Base-by-base conservation (phyloP, 495 filamentous ascomycete genomes). In the Penicillium salamii region DNA sequence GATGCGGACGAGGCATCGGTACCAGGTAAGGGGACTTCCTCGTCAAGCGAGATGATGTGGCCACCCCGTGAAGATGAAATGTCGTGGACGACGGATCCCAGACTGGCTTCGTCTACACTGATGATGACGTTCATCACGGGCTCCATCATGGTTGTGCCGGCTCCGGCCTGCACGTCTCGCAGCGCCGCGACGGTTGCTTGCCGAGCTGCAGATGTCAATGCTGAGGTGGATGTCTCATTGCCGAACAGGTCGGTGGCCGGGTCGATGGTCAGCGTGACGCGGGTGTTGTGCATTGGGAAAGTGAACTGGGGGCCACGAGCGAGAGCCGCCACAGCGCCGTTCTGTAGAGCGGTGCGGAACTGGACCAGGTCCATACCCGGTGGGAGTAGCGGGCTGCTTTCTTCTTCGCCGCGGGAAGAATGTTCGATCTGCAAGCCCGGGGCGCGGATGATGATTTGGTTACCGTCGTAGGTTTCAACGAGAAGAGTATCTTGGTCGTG, bases 51-150 rank as follows among this genome's bases (percentile, higher is more conserved):
- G 43, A 95, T 63, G 21, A 97, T 87, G 45, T 86, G 86, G 0
- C 92, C 95, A 38, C 95, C 93, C 1, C 92, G 81, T 0, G 82
- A 82, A 11, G 89, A 83, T 13, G 81, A 85, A 33, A 99, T 78
- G 59, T 99, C 95, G 51, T 93, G 90, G 35, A 95, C 88, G n/a
- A 99, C 89, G 3, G 81, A 77, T 11, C 91, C 89, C 15, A 96
- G 79, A 19, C 80, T 82, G 12, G 77, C 78, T 71, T 97, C 93
- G 59, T 91, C 86, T 46, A 91, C 86, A 63, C 76, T 79, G 59
- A 99, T 92, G 14, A 81, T 82, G 8, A 89, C 90, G 52, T 83
- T 80, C 87, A 96, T 95, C 20, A 97, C 84, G 0, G 92, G 92
- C 65, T 99, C 95, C 76, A 97, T 88, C 36, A 99, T 71, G 1